Evolutionary conservation across 2,329 filamentous ascomycete species (phyloP).

Genomic region (Aspergillus japonicus): DNA sequence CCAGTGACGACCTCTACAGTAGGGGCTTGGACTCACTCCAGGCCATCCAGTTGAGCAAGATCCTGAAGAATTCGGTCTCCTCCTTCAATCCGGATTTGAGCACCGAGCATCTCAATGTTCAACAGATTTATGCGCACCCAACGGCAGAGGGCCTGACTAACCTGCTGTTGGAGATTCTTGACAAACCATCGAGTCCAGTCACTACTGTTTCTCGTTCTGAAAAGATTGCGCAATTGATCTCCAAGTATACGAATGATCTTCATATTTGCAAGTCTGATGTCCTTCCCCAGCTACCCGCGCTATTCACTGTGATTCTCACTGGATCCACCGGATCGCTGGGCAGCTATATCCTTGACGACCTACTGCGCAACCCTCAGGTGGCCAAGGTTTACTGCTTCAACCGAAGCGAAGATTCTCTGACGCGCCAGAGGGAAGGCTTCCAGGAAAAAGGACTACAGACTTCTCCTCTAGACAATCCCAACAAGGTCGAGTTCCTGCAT

Average conservation of each 20-base stretch:
- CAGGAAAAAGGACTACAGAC: slow-evolving; percentile 36
- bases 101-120: background rate
- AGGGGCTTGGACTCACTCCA: slow-evolving; percentile 29
- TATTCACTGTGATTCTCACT: slow-evolving; percentile 39
- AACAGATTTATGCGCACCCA: slow-evolving; percentile 7
- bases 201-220: background rate
- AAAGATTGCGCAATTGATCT: background rate
- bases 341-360: slow-evolving; percentile 45
- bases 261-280: background rate
- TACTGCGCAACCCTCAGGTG: slow-evolving; percentile 36
- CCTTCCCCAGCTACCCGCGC: background rate
- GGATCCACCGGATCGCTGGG: slow-evolving; percentile 53
- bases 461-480: background rate
- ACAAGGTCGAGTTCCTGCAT: slow-evolving; percentile 40
- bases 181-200: background rate
- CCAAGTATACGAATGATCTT: slow-evolving; percentile 8
- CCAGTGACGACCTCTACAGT: slow-evolving; percentile 21
- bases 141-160: background rate
- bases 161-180: background rate
- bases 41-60: slow-evolving; percentile 22
- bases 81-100: background rate
- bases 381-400: slow-evolving; percentile 51
- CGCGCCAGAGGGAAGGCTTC: slow-evolving; percentile 40
- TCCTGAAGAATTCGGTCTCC: slow-evolving; percentile 6
- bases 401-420: slow-evolving; percentile 39